Evolutionary conservation across 306 rosid species (phyloP).

Genomic region (Rosa rugosa): DNA sequence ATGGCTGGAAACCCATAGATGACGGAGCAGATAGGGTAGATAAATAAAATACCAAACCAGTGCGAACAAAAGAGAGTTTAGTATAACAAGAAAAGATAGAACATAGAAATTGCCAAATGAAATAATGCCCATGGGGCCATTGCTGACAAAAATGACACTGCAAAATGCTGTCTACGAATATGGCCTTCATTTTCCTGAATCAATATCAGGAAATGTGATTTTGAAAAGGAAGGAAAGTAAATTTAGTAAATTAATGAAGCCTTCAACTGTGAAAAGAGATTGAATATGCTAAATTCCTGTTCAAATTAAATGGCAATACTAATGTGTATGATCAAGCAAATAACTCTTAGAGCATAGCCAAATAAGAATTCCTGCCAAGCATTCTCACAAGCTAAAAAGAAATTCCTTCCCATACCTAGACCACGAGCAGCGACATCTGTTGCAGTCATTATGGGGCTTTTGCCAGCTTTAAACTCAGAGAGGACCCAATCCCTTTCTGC

Average conservation of each 20-base stretch:
- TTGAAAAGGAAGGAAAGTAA: background rate
- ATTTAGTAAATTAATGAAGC: background rate
- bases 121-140: background rate
- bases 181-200: background rate
- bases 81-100: background rate
- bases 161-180: background rate
- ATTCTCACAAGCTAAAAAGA: conserved; percentile 16
- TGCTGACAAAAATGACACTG: background rate
- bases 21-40: background rate
- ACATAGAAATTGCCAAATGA: background rate
- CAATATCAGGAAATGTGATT: background rate
- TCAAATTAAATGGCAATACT: background rate
- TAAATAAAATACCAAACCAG: too few species aligned
- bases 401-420: conserved; percentile 55
- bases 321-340: background rate
- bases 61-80: background rate
- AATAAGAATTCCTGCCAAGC: conserved; percentile 22
- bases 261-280: background rate
- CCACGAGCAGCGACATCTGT: conserved; percentile 99
- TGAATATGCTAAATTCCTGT: background rate
- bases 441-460: conserved; percentile 98
- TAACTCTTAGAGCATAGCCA: conserved; percentile 6
- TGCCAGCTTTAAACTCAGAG: conserved; percentile 93
- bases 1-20: too few species aligned
- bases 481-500: conserved; percentile 99